Base-by-base conservation (phyloP, 2,329 filamentous ascomycete genomes). In the Cadophora sp. region DNA sequence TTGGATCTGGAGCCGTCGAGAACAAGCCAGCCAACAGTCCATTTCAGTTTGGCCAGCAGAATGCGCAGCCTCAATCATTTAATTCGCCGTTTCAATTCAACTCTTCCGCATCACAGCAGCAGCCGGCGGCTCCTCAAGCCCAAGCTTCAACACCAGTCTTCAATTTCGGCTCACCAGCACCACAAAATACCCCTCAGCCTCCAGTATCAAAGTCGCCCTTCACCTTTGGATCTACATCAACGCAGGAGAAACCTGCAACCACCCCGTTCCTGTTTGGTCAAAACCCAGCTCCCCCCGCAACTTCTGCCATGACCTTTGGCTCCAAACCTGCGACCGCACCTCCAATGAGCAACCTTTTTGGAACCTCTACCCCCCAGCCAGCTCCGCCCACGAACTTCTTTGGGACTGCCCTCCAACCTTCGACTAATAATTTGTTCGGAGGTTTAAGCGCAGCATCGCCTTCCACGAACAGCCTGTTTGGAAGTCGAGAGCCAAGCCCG, bases 341-440 rank as follows among this genome's bases (percentile, higher is more conserved):
- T n/a, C 58, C 62, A 20, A 16, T 58, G 6, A 69, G 39, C 43
- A 71, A 64, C 59, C 33, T 69, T 4, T 72, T 72, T 56, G 67
- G 63, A 41, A 66, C 45, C 2, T 39, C 68, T n/a, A 61, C 65
- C 39, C n/a, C 43, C 14, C 16, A 65, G 47, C 30, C 64, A 39
- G 36, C 50, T n/a, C 55, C 61, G 14, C 11, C 68, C 20, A 16
- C 41, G 39, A 65, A 55, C 51, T 14, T 50, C 11, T 66, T 68
- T 43, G 51, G 27, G 22, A 13, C 41, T 16, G 62, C 18, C 3
- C 59, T 66, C 24, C 62, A 59, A 56, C 30, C 65, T 41, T 13
- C 45, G n/a, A 50, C 68, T 39, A 64, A 13, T 24, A 67, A 59
- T 51, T 6, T 68, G 4, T 72, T 72, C 59, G 65, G 62, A 7